Evolutionary conservation across 75 land plant genomes (phyloP).

Genomic region (Pinus tabuliformis): DNA sequence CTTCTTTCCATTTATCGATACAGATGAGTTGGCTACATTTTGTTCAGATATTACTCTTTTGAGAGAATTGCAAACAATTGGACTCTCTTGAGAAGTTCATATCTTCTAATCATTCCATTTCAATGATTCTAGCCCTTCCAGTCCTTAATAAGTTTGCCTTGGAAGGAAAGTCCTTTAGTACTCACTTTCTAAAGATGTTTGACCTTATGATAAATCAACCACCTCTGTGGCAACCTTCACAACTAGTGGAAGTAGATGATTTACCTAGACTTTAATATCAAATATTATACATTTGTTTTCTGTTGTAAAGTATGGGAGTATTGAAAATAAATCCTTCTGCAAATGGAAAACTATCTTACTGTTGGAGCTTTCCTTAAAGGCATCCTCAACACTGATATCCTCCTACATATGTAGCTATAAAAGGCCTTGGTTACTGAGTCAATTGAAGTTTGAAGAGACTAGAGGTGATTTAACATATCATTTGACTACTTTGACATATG

Average conservation of each 20-base stretch:
- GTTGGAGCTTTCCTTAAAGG: no score
- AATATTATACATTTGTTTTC: no score
- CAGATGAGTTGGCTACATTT: not conserved
- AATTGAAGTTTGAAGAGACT: no score
- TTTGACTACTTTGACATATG: no score
- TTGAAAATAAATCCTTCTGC: no score
- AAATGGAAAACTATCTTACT: no score
- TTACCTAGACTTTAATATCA: no score
- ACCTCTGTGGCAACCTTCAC: slow-evolving; percentile 55
- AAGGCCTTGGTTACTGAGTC: no score
- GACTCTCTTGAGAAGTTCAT: not conserved
- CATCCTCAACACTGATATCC: no score
- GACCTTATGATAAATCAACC: slow-evolving; percentile 19
- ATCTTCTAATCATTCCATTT: slow-evolving; percentile 20
- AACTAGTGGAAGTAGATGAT: not conserved
- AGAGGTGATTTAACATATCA: no score
- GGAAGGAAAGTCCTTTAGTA: slow-evolving; percentile 23
- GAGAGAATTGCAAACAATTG: not conserved
- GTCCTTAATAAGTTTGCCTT: slow-evolving; percentile 22
- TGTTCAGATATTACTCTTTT: not conserved
- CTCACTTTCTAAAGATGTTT: slow-evolving; percentile 5
- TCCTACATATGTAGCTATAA: no score
- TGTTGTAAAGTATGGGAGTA: no score
- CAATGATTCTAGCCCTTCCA: slow-evolving; percentile 30
- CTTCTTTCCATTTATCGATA: slow-evolving; percentile 56